Evolutionary conservation across 345 rosid species (phyloP).

Genomic region (Lepidium didymum): DNA sequence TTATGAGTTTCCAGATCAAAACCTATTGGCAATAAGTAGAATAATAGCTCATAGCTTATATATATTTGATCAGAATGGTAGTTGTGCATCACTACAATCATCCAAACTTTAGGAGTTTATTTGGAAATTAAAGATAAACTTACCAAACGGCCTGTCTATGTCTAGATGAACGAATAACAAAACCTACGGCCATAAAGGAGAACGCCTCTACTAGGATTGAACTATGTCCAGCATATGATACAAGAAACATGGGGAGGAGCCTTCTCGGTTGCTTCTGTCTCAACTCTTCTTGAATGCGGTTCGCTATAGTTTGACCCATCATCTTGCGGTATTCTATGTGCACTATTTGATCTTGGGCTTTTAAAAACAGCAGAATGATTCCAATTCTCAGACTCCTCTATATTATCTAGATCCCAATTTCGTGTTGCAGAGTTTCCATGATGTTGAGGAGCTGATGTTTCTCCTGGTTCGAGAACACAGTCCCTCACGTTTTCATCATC

Average conservation of each 20-base stretch:
- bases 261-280: constrained; percentile 21
- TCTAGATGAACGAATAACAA: constrained; percentile 83
- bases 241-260: constrained; percentile 60
- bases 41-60: no score
- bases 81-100: neutral
- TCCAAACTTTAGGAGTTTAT: neutral
- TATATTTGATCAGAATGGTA: no score
- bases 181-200: constrained; percentile 92
- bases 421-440: constrained; percentile 8
- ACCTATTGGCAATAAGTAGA: no score
- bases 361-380: constrained; percentile 22
- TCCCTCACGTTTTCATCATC: constrained; percentile 8
- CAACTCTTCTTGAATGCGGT: constrained; percentile 13
- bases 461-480: constrained; percentile 28
- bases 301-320: constrained; percentile 17
- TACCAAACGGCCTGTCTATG: constrained; percentile 83
- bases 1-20: no score
- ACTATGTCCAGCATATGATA: constrained; percentile 88
- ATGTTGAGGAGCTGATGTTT: constrained; percentile 30
- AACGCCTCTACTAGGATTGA: constrained; percentile 75
- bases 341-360: constrained; percentile 11
- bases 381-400: constrained; percentile 33
- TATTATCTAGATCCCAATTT: constrained; percentile 30
- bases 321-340: constrained; percentile 9
- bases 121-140: neutral